phyloP scores from a whole-genome alignment of 2,329 filamentous ascomycete species.

The Sarocladium brachiariae region DNA sequence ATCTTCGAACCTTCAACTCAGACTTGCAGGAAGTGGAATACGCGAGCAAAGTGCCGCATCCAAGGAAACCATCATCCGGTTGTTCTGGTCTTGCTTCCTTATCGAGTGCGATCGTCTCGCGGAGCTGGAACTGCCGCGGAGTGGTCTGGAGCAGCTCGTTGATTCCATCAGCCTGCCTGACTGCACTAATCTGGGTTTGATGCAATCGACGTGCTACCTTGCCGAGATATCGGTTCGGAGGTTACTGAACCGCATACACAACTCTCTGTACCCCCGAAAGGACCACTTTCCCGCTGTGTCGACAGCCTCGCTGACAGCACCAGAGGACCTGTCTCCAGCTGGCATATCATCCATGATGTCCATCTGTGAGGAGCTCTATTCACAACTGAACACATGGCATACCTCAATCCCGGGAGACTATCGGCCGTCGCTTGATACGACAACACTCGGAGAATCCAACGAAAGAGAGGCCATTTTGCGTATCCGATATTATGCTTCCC shows the following conservation, averaged over 20 bases:
- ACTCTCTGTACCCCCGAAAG: slow-evolving; percentile 23
- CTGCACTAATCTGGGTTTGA: slow-evolving; percentile 18
- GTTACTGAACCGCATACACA: slow-evolving; percentile 26
- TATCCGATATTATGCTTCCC: slow-evolving; percentile 25
- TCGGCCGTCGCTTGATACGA: slow-evolving; percentile 18
- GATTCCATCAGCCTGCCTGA: slow-evolving; percentile 24
- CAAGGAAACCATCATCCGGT: slow-evolving; percentile 17
- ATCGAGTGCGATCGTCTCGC: slow-evolving; percentile 26
- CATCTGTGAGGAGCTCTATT: slow-evolving; percentile 23
- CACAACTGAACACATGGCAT: slow-evolving; percentile 25
- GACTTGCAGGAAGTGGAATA: slow-evolving; percentile 17
- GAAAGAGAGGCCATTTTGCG: slow-evolving; percentile 21
- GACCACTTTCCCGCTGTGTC: slow-evolving; percentile 19
- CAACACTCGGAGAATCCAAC: slow-evolving; percentile 13
- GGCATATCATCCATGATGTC: slow-evolving; percentile 21
- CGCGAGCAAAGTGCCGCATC: slow-evolving; percentile 14
- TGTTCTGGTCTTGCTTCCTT: slow-evolving; percentile 26
- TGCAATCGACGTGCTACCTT: slow-evolving; percentile 22
- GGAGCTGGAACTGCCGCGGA: slow-evolving; percentile 25
- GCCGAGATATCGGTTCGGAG: slow-evolving; percentile 26
- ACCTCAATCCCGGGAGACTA: slow-evolving; percentile 23
- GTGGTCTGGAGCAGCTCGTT: slow-evolving; percentile 23
- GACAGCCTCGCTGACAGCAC: slow-evolving; percentile 17
- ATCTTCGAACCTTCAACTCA: slow-evolving; percentile 23
- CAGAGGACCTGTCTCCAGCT: slow-evolving; percentile 20